phyloP scores from a whole-genome alignment of 2,329 filamentous ascomycete genomes.

The Leptographium galeiforme region DNA sequence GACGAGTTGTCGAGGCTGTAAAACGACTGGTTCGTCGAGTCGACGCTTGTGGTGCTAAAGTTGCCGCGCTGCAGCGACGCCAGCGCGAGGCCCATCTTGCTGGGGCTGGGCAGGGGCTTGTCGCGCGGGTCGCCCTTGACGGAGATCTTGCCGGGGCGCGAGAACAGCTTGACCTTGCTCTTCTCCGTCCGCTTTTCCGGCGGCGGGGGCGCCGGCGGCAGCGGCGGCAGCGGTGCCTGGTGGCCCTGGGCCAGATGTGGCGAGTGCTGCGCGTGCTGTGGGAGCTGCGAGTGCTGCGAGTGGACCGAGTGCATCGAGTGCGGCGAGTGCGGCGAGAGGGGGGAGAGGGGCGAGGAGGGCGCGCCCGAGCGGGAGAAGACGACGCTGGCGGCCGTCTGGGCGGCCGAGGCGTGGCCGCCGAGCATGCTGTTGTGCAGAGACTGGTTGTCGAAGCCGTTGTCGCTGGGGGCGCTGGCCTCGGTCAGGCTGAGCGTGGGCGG shows the following conservation, averaged over 20 bases:
- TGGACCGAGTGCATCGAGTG: neutral
- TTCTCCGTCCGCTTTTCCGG: slow-evolving; percentile 51
- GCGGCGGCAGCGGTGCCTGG: slow-evolving; percentile 18
- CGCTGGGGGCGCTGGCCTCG: slow-evolving; percentile 48
- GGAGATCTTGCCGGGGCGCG: slow-evolving; percentile 61
- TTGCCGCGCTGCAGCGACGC: slow-evolving; percentile 53
- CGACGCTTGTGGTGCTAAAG: slow-evolving; percentile 60
- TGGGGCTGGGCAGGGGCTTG: slow-evolving; percentile 58
- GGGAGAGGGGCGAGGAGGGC: slow-evolving; percentile 30
- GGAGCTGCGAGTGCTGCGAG: slow-evolving; percentile 11
- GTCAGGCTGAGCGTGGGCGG: slow-evolving; percentile 52
- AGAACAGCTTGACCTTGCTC: slow-evolving; percentile 72
- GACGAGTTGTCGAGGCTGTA: slow-evolving; percentile 68
- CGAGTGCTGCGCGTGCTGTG: slow-evolving; percentile 11
- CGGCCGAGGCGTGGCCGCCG: slow-evolving; percentile 48
- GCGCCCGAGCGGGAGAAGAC: slow-evolving; percentile 53
- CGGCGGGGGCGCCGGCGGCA: slow-evolving; percentile 24
- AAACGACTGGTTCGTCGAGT: slow-evolving; percentile 48
- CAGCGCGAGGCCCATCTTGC: slow-evolving; percentile 55
- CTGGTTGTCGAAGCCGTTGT: slow-evolving; percentile 36
- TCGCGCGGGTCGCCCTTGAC: slow-evolving; percentile 55
- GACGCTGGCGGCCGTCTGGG: slow-evolving; percentile 58
- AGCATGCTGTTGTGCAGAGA: slow-evolving; percentile 48
- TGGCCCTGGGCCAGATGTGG: neutral
- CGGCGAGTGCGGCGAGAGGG: slow-evolving; percentile 17